These are phyloP conservation scores for Phytophthora sojae DNA, from an alignment of 352 stramenopile genomes.

Conservation along the genomic window DNA sequence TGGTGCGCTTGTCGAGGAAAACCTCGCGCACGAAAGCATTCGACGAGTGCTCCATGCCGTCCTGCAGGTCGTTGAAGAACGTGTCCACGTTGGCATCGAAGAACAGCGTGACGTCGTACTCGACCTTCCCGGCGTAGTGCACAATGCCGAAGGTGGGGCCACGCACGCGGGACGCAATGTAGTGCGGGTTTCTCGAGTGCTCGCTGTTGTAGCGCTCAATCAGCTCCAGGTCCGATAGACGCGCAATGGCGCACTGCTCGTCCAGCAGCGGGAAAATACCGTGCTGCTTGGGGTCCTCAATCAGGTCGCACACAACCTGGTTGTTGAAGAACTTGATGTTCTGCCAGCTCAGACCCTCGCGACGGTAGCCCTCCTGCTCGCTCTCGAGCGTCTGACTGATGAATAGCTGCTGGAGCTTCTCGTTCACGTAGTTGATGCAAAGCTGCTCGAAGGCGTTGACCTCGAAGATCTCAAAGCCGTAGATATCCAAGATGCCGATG, in stretches of 20 bases:
- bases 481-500: conserved; percentile 92
- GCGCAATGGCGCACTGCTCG: conserved; percentile 81
- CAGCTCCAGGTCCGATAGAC: conserved; percentile 74
- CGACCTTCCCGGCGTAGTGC: conserved; percentile 88
- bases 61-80: conserved; percentile 86
- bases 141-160: conserved; percentile 82
- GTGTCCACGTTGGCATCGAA: conserved; percentile 88
- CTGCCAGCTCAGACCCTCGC: conserved; percentile 79
- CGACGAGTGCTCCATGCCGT: conserved; percentile 74
- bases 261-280: conserved; percentile 86
- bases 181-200: conserved; percentile 78
- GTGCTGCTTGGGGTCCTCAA: conserved; percentile 85
- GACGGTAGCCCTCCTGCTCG: conserved; percentile 82
- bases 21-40: conserved; percentile 80
- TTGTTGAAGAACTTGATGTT: conserved; percentile 90
- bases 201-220: conserved; percentile 81
- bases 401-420: conserved; percentile 90
- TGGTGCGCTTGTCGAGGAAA: conserved; percentile 82
- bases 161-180: conserved; percentile 73
- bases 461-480: conserved; percentile 92
- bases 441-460: conserved; percentile 93
- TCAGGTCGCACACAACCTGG: conserved; percentile 89
- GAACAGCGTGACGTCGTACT: conserved; percentile 89
- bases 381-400: conserved; percentile 84
- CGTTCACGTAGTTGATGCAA: conserved; percentile 93